Base-by-base conservation (phyloP, 179 eudicot genomes). In the Pouteria campechiana region DNA sequence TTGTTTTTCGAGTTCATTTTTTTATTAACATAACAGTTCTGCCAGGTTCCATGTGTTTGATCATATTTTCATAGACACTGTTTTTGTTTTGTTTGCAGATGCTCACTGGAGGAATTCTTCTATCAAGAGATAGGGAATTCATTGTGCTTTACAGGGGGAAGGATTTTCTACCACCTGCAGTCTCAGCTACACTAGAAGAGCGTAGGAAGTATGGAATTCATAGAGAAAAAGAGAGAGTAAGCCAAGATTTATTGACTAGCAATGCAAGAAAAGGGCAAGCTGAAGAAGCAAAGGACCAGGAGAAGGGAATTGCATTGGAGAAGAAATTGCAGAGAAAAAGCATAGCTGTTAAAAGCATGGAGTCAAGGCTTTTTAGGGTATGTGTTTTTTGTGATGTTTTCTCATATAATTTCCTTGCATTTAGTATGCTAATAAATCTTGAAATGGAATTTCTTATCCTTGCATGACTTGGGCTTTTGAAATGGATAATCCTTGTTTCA, bases 111-210 rank as follows among this genome's bases (percentile, higher is more conserved):
- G 99, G 96, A 40, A 43, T 57, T 41, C 69, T 88, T 52, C 67
- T 92, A 64, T 87, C 99, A 21, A 72, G 96, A 32, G 93, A 92
- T 60, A 80, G 54, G 56, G 94, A 92, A 32, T 80, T 52, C 60
- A 67, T 92, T 47, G 80, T 80, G 46, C 64, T 92, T 25, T 92
- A 92, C 50, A 76, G 99, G 37, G 99, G 96, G 43, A 92, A 92
- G 64, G 96, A 92, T 68, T 92, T 92, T 52, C 81, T 92, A 51
- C 96, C 96, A 25, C 64, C 86, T 48, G 78, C 88, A 36, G 99
- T 76, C 65, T 88, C 99, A 42, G 69, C 75, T 32, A 96, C 95
- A 32, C 75, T 92, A 41, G 83, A 73, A 71, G 78, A 80, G 68
- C 52, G 94, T 60, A 73, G 99, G 59, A 78, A 67, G 38, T 31